Evolutionary conservation across 1,139 yeast genomes (phyloP).

Genomic region (Geotrichum klebahnii): DNA sequence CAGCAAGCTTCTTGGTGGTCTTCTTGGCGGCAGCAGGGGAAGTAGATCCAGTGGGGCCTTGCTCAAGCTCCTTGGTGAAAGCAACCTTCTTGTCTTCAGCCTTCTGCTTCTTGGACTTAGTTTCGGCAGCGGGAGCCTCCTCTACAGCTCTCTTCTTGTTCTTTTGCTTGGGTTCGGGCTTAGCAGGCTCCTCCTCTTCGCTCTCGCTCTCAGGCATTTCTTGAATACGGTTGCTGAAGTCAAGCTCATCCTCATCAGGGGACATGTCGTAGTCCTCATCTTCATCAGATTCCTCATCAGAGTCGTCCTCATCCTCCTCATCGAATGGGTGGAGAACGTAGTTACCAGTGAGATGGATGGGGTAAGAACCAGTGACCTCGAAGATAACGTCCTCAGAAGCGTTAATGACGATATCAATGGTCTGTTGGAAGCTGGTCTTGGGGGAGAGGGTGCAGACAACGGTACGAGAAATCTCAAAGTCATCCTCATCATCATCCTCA

Average conservation of each 20-base stretch:
- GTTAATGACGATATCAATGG: slow-evolving; percentile 80
- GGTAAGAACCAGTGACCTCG: slow-evolving; percentile 92
- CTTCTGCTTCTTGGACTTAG: slow-evolving; percentile 43
- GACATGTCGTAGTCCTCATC: slow-evolving; percentile 79
- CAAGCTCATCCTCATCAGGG: slow-evolving; percentile 86
- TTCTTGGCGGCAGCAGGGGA: slow-evolving; percentile 34
- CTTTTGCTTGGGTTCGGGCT: slow-evolving; percentile 43
- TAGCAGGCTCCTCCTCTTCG: slow-evolving; percentile 51
- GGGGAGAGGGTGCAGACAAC: slow-evolving; percentile 90
- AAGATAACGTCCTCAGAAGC: slow-evolving; percentile 94
- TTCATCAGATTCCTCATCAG: slow-evolving; percentile 38
- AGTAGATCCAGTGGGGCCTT: slow-evolving; percentile 62
- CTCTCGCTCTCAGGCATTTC: slow-evolving; percentile 40
- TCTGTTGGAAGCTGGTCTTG: slow-evolving; percentile 72
- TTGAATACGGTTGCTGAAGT: slow-evolving; percentile 33
- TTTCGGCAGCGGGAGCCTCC: slow-evolving; percentile 22
- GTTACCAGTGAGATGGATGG: slow-evolving; percentile 90
- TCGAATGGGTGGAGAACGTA: slow-evolving; percentile 92
- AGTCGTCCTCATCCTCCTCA: slow-evolving; percentile 53
- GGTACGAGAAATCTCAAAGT: slow-evolving; percentile 68
- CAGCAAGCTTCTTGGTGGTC: slow-evolving; percentile 75
- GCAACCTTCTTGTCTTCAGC: slow-evolving; percentile 63
- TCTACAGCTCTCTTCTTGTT: slow-evolving; percentile 25
- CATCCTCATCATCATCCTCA: slow-evolving; percentile 53
- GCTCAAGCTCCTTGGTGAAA: slow-evolving; percentile 85